Conservation (phyloP, 352 stramenopile genomes). For the Pythium scleroteichum region DNA sequence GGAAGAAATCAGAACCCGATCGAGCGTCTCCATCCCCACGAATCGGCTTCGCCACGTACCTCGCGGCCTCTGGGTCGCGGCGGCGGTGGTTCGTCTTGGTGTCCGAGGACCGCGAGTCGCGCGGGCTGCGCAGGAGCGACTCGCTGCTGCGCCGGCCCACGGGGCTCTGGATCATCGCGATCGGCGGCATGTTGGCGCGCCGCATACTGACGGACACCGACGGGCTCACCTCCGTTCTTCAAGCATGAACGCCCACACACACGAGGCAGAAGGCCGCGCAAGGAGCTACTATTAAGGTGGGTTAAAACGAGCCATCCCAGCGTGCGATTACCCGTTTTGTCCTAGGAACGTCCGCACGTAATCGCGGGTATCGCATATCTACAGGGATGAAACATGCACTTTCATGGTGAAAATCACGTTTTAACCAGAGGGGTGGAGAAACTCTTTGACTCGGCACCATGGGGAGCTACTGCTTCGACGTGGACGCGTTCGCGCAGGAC, state of each 20-base stretch:
- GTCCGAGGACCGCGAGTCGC: not conserved
- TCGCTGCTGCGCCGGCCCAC: not conserved
- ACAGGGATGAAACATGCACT: not conserved
- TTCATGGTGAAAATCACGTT: no score
- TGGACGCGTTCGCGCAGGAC: conserved; percentile 75
- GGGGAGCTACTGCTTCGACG: conserved; percentile 82
- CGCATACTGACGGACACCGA: no score
- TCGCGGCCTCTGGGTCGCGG: conserved; percentile 3
- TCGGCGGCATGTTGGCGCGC: not conserved
- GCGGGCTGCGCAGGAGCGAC: not conserved
- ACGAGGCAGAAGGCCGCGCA: not conserved
- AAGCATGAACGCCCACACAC: not conserved
- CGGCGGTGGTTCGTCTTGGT: conserved; percentile 4
- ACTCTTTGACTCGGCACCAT: no score
- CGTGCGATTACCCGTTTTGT: no score
- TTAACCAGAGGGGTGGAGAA: no score
- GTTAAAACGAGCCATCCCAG: not conserved
- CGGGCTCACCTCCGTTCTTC: not conserved
- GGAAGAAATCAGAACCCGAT: conserved; percentile 1
- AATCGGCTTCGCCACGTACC: conserved; percentile 1
- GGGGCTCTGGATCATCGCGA: not conserved
- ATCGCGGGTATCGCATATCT: not conserved
- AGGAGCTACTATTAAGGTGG: conserved; percentile 5
- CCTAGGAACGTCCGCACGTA: not conserved
- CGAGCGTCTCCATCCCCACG: no score